phyloP scores from a whole-genome alignment of 192 early-diverging fungal genomes.

The Backusella westeae region DNA sequence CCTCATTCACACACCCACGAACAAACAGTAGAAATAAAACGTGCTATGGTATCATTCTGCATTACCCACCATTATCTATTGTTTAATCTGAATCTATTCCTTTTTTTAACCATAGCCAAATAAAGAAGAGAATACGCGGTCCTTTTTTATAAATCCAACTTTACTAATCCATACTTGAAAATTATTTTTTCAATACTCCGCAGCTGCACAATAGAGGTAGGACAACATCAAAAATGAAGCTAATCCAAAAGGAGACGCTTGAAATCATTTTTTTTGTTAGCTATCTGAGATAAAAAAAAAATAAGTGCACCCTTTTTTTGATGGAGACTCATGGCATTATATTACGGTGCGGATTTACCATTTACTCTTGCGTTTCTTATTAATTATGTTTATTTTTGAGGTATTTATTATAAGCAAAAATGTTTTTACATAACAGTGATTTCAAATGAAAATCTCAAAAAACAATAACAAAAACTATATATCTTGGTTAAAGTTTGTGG shows the following conservation, averaged over 20 bases:
- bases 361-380: background rate
- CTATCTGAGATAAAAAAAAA: background rate
- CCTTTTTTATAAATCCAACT: background rate
- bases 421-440: background rate
- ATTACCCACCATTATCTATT: background rate
- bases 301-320: background rate
- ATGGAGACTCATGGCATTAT: background rate
- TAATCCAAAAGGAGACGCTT: background rate
- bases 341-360: background rate
- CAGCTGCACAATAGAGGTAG: background rate
- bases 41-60: background rate
- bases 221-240: background rate
- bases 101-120: background rate
- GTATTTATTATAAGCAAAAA: background rate
- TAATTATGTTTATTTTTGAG: background rate
- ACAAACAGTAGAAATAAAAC: background rate
- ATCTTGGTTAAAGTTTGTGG: background rate
- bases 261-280: background rate
- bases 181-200: background rate
- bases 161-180: background rate
- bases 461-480: background rate
- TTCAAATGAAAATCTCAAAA: background rate
- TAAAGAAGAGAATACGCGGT: background rate
- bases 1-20: background rate
- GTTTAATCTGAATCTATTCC: background rate